Conservation (phyloP, 257 asterid genomes). For the Jacaranda mimosifolia region DNA sequence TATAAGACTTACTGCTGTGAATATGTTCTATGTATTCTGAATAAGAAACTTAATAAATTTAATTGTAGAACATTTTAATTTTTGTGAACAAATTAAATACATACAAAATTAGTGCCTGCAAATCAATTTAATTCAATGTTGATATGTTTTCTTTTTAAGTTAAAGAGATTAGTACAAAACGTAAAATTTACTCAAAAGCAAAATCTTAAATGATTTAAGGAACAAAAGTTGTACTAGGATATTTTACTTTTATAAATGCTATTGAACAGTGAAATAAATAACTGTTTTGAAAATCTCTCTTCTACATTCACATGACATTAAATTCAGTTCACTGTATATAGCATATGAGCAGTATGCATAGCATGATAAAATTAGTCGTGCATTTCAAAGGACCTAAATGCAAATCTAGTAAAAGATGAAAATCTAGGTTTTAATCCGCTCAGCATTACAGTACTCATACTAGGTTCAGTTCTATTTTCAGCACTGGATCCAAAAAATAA, state of each 20-base stretch:
- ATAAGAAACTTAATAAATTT: too few relatives aligned
- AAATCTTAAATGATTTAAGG: slow-evolving; percentile 14
- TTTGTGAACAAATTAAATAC: too few relatives aligned
- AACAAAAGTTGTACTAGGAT: not conserved
- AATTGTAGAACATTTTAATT: too few relatives aligned
- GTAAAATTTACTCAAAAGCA: not conserved
- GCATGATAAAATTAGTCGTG: not conserved
- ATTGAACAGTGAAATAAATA: not conserved
- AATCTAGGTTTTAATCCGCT: not conserved
- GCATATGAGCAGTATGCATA: not conserved
- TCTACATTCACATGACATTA: too few relatives aligned
- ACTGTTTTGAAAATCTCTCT: not conserved
- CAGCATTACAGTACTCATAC: not conserved
- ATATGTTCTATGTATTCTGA: too few relatives aligned
- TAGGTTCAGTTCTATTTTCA: not conserved
- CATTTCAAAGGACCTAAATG: not conserved
- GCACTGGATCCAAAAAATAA: too few relatives aligned
- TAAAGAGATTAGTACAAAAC: too few relatives aligned
- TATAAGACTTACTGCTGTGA: too few relatives aligned
- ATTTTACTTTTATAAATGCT: not conserved
- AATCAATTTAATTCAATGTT: too few relatives aligned
- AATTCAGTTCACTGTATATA: too few relatives aligned
- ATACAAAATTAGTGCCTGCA: too few relatives aligned
- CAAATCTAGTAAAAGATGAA: not conserved
- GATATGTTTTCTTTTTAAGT: too few relatives aligned